These are phyloP conservation scores for Xylaria sp. DNA, from an alignment of 2,329 filamentous ascomycete species.

Conservation along the genomic window DNA sequence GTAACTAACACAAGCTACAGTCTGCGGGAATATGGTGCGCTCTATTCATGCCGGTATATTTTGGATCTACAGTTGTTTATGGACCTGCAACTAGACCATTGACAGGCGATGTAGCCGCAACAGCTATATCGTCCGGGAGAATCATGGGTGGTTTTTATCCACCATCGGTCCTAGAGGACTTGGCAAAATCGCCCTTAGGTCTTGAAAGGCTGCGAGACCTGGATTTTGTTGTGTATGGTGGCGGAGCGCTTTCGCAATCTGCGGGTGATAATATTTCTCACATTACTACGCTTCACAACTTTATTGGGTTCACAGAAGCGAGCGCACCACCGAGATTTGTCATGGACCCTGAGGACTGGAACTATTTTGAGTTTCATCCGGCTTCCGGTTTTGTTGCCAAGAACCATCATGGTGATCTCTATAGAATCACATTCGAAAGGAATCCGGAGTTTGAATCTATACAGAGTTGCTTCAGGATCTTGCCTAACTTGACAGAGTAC, in stretches of 20 bases:
- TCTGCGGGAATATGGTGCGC: slow-evolving; percentile 24
- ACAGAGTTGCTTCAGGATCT: slow-evolving; percentile 34
- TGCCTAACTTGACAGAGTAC: slow-evolving; percentile 40
- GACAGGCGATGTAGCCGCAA: slow-evolving; percentile 13
- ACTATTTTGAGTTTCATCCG: slow-evolving; percentile 42
- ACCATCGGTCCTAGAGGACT: slow-evolving; percentile 19
- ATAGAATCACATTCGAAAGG: slow-evolving; percentile 38
- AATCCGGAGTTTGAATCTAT: slow-evolving; percentile 33
- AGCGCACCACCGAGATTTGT: slow-evolving; percentile 37
- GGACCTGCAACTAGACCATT: slow-evolving; percentile 20
- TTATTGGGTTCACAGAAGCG: slow-evolving; percentile 42
- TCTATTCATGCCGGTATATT: slow-evolving; percentile 20
- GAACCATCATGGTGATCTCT: slow-evolving; percentile 36
- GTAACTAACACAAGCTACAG: neutral
- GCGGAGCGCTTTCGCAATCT: slow-evolving; percentile 38
- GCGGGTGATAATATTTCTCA: slow-evolving; percentile 38
- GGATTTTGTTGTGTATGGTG: slow-evolving; percentile 42
- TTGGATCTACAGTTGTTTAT: slow-evolving; percentile 16
- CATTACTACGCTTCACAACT: slow-evolving; percentile 42
- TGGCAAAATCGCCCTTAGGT: slow-evolving; percentile 12
- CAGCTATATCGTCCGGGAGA: slow-evolving; percentile 5
- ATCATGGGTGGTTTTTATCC: slow-evolving; percentile 21
- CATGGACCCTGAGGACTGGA: slow-evolving; percentile 40
- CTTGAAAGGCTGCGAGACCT: slow-evolving; percentile 36
- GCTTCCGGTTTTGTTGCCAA: slow-evolving; percentile 38